Percentiles rank a stretch among this genome's conserved stretches.
Evolutionary conservation across 805 yeast genomes (phyloP).

Genomic region (Saccharomycopsis vini): DNA sequence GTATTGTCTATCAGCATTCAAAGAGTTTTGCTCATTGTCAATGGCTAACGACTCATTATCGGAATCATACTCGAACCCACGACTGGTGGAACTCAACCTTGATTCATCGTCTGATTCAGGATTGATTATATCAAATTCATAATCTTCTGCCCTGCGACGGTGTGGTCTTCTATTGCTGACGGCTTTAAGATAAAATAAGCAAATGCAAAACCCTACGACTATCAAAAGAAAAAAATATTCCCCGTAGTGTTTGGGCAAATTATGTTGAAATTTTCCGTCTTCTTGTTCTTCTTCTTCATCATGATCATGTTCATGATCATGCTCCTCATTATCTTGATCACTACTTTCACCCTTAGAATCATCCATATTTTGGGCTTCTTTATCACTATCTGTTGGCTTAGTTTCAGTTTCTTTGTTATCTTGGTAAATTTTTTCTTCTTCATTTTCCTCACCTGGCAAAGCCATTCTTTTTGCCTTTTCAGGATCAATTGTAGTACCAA

Average conservation of each 20-base stretch:
- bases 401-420: conserved; percentile 4
- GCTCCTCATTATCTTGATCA: conserved; percentile 10
- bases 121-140: conserved; percentile 70
- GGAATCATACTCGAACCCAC: conserved; percentile 18
- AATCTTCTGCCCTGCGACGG: conserved; percentile 57
- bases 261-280: conserved; percentile 30
- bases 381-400: neutral
- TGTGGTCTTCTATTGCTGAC: conserved; percentile 34
- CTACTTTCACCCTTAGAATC: neutral
- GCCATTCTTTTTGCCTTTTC: conserved; percentile 50
- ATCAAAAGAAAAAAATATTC: conserved; percentile 55
- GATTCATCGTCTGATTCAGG: conserved; percentile 40
- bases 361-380: neutral
- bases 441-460: conserved; percentile 30
- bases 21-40: neutral
- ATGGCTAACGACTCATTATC: conserved; percentile 14
- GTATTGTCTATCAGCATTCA: neutral
- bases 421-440: neutral
- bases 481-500: conserved; percentile 71
- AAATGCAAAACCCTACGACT: conserved; percentile 46
- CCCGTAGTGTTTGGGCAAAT: conserved; percentile 38
- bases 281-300: conserved; percentile 26
- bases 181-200: conserved; percentile 36
- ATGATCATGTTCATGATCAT: conserved; percentile 18
- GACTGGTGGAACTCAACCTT: conserved; percentile 11